These are phyloP conservation scores for Flagelloscypha sp. DNA, from an alignment of 768 basidiomycete species.

Conservation along the genomic window DNA sequence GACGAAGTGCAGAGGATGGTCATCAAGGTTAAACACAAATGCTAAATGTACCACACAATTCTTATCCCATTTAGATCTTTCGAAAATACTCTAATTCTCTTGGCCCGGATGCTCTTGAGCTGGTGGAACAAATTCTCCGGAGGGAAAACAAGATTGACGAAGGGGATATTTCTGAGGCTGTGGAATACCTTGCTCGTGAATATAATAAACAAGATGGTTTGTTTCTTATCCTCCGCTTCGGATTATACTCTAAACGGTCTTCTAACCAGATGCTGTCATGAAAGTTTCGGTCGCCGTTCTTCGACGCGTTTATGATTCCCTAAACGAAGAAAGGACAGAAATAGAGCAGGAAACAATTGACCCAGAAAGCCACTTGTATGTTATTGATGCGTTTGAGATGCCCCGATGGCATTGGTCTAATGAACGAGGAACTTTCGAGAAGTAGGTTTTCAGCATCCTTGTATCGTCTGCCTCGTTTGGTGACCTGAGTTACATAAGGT, in stretches of 20 bases:
- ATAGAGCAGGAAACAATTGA: constrained; percentile 61
- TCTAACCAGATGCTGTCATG: constrained; percentile 63
- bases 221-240: constrained; percentile 8
- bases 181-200: constrained; percentile 77
- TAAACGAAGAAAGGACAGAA: constrained; percentile 54
- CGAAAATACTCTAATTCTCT: constrained; percentile 84
- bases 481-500: constrained; percentile 26
- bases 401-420: constrained; percentile 87
- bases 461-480: constrained; percentile 3
- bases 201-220: constrained; percentile 86
- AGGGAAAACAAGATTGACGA: constrained; percentile 64
- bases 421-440: constrained; percentile 82
- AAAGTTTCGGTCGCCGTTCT: constrained; percentile 67
- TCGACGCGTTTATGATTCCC: constrained; percentile 61
- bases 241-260: neutral
- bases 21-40: too few species aligned
- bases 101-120: constrained; percentile 66
- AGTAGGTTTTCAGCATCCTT: constrained; percentile 35
- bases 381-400: constrained; percentile 94
- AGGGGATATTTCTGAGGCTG: constrained; percentile 61
- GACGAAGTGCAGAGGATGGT: too few species aligned
- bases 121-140: constrained; percentile 64
- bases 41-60: too few species aligned
- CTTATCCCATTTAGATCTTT: constrained; percentile 59
- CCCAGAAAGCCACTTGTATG: constrained; percentile 70